Percentiles rank a stretch among this genome's conserved stretches.
Evolutionary conservation across 345 rosid species (phyloP).

Genomic region (Nasturtium officinale): DNA sequence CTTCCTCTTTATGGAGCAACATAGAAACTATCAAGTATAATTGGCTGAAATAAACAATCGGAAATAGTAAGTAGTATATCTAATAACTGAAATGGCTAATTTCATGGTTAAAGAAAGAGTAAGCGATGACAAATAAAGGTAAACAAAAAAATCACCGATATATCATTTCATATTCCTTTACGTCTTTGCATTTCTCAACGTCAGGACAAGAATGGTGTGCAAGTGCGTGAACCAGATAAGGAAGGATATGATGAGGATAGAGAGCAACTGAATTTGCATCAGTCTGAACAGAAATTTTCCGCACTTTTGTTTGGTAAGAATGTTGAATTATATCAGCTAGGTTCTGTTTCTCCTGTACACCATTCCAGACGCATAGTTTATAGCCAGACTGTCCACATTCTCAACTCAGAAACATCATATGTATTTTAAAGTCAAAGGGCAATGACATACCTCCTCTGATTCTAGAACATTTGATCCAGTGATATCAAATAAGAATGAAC

Average conservation of each 20-base stretch:
- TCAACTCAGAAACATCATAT: constrained; percentile 30
- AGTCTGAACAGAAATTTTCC: constrained; percentile 64
- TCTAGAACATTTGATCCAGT: constrained; percentile 53
- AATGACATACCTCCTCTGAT: constrained; percentile 69
- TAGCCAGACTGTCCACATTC: constrained; percentile 29
- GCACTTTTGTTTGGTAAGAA: constrained; percentile 74
- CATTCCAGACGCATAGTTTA: constrained; percentile 24
- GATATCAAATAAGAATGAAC: constrained; percentile 68
- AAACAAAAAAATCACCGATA: constrained; percentile 57
- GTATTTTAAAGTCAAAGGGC: constrained; percentile 40
- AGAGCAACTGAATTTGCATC: constrained; percentile 57
- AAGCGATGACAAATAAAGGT: background rate
- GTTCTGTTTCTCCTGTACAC: constrained; percentile 80
- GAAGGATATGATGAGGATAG: constrained; percentile 71
- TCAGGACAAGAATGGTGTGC: constrained; percentile 89
- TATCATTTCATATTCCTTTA: constrained; percentile 71
- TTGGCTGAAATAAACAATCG: constrained; percentile 57
- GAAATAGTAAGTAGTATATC: constrained; percentile 10
- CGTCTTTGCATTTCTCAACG: constrained; percentile 78
- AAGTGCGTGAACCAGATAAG: constrained; percentile 76
- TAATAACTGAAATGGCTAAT: background rate
- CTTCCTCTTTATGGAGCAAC: constrained; percentile 84
- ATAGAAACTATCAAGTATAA: constrained; percentile 64
- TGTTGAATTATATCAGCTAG: constrained; percentile 83
- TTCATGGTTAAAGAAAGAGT: constrained; percentile 17